Percentiles rank a stretch among this genome's conserved stretches.
Evolutionary conservation across 2,329 filamentous ascomycete species (phyloP).

Genomic region (Dothideomycetes sp.): DNA sequence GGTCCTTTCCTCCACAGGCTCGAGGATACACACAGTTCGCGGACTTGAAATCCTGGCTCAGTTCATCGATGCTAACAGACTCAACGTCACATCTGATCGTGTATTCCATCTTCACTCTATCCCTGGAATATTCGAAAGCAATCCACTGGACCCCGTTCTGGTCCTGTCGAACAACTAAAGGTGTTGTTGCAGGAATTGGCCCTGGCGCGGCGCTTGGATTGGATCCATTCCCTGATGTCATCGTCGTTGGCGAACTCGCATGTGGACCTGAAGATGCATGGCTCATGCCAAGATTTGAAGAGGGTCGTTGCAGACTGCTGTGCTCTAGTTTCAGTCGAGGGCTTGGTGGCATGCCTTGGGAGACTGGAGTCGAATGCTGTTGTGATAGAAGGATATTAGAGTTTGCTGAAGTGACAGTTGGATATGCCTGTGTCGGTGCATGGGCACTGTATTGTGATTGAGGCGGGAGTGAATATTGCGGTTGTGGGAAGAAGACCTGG

Average conservation of each 20-base stretch:
- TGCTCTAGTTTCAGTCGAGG: conserved; percentile 38
- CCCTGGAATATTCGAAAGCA: conserved; percentile 92
- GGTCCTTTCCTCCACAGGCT: conserved; percentile 87
- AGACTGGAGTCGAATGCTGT: conserved; percentile 33
- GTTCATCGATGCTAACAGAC: conserved; percentile 80
- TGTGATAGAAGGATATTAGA: conserved; percentile 44
- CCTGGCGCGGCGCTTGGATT: conserved; percentile 90
- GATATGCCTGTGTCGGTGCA: conserved; percentile 41
- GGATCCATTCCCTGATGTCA: conserved; percentile 39
- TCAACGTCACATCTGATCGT: conserved; percentile 97
- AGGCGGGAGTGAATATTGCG: conserved; percentile 40
- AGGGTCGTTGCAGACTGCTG: conserved; percentile 45
- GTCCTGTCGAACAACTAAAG: conserved; percentile 85
- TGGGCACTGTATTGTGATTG: conserved; percentile 48
- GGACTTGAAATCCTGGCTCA: conserved; percentile 83
- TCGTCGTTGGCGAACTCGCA: neutral
- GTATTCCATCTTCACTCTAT: conserved; percentile 98
- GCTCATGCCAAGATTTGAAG: conserved; percentile 29
- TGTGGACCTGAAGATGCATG: neutral
- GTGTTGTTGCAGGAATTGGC: conserved; percentile 92
- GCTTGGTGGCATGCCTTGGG: conserved; percentile 50
- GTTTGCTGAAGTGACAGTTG: conserved; percentile 39
- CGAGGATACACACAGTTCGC: conserved; percentile 98
- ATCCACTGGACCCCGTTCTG: conserved; percentile 98
- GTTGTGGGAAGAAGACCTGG: conserved; percentile 61